A percentile compares a stretch with the other conserved stretches of the same genome.
These are phyloP conservation scores for Ceratobasidium sp. DNA, from an alignment of 1,284 basidiomycete genomes.

Conservation along the genomic window DNA sequence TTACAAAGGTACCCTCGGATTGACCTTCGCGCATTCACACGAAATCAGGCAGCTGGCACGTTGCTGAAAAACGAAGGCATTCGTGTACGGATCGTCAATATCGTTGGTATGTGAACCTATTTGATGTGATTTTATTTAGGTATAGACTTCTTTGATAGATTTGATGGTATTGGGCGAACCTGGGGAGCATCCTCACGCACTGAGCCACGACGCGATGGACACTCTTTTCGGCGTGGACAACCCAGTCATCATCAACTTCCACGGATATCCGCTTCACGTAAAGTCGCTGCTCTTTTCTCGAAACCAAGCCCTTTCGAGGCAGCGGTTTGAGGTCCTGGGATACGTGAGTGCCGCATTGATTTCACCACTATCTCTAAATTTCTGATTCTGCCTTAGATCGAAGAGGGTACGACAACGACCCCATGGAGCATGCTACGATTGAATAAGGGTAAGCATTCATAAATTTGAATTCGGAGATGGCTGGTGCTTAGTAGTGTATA, in stretches of 20 bases:
- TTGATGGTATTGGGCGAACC: constrained; percentile 77
- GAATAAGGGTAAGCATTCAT: constrained; percentile 42
- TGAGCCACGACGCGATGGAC: constrained; percentile 70
- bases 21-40: neutral
- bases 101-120: constrained; percentile 58
- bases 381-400: constrained; percentile 41
- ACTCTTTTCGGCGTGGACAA: constrained; percentile 76
- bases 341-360: constrained; percentile 38
- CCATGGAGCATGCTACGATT: constrained; percentile 58
- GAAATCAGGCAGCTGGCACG: constrained; percentile 67
- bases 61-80: constrained; percentile 72
- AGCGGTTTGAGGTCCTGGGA: constrained; percentile 45
- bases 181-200: constrained; percentile 80
- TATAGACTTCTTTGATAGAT: constrained; percentile 54
- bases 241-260: constrained; percentile 84
- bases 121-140: neutral
- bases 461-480: constrained; percentile 50
- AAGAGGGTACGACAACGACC: constrained; percentile 47
- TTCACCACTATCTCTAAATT: neutral
- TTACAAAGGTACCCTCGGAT: neutral
- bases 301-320: constrained; percentile 2
- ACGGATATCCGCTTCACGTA: constrained; percentile 79
- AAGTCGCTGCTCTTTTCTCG: constrained; percentile 64
- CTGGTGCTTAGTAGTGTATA: constrained; percentile 19
- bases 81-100: constrained; percentile 82